phyloP scores from a whole-genome alignment of 352 stramenopile genomes.

The Pythium insidiosum region DNA sequence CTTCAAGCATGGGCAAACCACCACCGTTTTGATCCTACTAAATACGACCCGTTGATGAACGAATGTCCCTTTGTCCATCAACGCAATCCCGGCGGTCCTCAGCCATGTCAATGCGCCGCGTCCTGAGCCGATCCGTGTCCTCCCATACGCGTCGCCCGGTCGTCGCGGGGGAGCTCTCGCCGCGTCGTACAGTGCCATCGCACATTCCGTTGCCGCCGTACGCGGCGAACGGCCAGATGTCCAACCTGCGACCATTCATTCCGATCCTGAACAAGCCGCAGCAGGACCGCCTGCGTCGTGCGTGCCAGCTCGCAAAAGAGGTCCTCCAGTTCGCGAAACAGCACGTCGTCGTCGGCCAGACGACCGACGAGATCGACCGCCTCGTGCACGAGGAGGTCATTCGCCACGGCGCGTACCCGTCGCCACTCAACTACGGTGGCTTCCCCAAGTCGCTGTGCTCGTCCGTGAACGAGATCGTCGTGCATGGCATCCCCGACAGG shows the following conservation, averaged over 20 bases:
- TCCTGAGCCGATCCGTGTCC: too few species aligned
- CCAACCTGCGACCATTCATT: slow-evolving; percentile 60
- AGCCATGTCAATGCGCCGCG: too few species aligned
- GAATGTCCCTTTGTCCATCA: too few species aligned
- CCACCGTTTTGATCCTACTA: too few species aligned
- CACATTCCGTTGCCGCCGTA: slow-evolving; percentile 60
- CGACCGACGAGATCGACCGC: slow-evolving; percentile 93
- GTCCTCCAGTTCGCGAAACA: slow-evolving; percentile 70
- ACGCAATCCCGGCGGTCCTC: too few species aligned
- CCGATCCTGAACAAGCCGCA: slow-evolving; percentile 63
- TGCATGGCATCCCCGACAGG: slow-evolving; percentile 96
- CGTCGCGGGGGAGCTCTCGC: slow-evolving; percentile 36
- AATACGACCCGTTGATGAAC: too few species aligned
- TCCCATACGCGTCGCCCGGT: slow-evolving; percentile 39
- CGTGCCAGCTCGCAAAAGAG: slow-evolving; percentile 68
- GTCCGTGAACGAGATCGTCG: slow-evolving; percentile 96
- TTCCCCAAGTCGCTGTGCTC: slow-evolving; percentile 95
- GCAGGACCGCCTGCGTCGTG: slow-evolving; percentile 54
- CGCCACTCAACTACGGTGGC: slow-evolving; percentile 89
- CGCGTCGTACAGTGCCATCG: slow-evolving; percentile 33
- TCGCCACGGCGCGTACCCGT: slow-evolving; percentile 76
- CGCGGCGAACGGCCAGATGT: slow-evolving; percentile 52
- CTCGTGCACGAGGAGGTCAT: slow-evolving; percentile 90
- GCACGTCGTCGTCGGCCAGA: slow-evolving; percentile 75
- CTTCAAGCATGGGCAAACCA: too few species aligned